phyloP scores from a whole-genome alignment of 2,329 filamentous ascomycete species.

The Colletotrichum nymphaeae region DNA sequence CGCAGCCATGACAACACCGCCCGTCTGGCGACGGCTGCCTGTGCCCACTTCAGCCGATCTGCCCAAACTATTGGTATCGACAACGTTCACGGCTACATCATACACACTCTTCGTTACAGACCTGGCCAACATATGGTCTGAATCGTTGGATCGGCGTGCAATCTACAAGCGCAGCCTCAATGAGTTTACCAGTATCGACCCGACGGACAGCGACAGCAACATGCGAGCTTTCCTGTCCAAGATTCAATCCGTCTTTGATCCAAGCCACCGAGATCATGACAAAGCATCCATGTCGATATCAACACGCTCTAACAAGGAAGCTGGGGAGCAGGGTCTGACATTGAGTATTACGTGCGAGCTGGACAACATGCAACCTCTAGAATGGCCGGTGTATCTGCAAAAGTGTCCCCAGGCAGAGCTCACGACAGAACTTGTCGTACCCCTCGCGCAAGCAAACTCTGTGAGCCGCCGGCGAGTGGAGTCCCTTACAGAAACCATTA shows the following conservation, averaged over 20 bases:
- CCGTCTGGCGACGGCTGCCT: slow-evolving; percentile 62
- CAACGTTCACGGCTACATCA: slow-evolving; percentile 62
- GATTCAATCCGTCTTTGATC: slow-evolving; percentile 64
- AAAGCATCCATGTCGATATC: slow-evolving; percentile 58
- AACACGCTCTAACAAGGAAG: slow-evolving; percentile 45
- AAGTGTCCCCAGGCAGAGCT: slow-evolving; percentile 56
- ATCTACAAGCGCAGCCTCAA: slow-evolving; percentile 72
- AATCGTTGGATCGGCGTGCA: slow-evolving; percentile 69
- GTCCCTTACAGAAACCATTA: slow-evolving; percentile 55
- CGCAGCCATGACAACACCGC: slow-evolving; percentile 44
- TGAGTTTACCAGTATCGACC: slow-evolving; percentile 78
- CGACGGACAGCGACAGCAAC: slow-evolving; percentile 75
- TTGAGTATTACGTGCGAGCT: slow-evolving; percentile 70
- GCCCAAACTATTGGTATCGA: slow-evolving; percentile 74
- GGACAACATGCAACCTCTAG: slow-evolving; percentile 72
- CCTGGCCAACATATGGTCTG: slow-evolving; percentile 78
- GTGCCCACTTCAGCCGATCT: slow-evolving; percentile 50
- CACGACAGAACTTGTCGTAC: slow-evolving; percentile 62
- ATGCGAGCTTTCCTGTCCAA: slow-evolving; percentile 75
- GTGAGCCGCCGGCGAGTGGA: slow-evolving; percentile 52
- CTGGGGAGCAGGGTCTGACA: slow-evolving; percentile 54
- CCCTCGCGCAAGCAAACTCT: slow-evolving; percentile 61
- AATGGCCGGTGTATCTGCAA: slow-evolving; percentile 72
- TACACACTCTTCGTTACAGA: slow-evolving; percentile 79
- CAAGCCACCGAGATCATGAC: slow-evolving; percentile 54